Evolutionary conservation across 2,329 filamentous ascomycete genomes (phyloP).

Genomic region (Alternaria brassicicola): DNA sequence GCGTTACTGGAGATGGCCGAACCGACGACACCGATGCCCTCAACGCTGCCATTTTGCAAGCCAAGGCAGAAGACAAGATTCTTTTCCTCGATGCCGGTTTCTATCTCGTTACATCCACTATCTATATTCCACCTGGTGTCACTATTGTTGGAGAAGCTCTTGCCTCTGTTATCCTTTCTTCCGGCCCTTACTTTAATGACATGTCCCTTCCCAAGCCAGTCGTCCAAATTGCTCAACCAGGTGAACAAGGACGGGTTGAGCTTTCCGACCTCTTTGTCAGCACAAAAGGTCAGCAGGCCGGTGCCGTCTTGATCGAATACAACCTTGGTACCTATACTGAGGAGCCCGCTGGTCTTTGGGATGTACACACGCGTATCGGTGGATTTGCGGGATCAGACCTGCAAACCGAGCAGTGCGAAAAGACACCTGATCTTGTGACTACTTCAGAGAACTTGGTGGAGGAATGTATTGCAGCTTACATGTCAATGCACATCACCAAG

Average conservation of each 20-base stretch:
- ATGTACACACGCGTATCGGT: constrained; percentile 84
- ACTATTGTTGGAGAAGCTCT: constrained; percentile 85
- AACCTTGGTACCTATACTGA: constrained; percentile 63
- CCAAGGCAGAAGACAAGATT: constrained; percentile 59
- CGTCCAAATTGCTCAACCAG: constrained; percentile 68
- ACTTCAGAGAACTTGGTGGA: constrained; percentile 58
- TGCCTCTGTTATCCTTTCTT: constrained; percentile 81
- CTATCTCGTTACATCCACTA: constrained; percentile 61
- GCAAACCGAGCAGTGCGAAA: constrained; percentile 77
- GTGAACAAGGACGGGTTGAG: constrained; percentile 70
- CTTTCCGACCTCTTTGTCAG: constrained; percentile 75
- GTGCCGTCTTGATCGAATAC: constrained; percentile 74
- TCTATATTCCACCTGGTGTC: constrained; percentile 69
- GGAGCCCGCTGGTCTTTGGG: constrained; percentile 78
- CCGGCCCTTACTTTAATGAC: constrained; percentile 58
- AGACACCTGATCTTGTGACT: constrained; percentile 69
- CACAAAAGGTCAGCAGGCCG: constrained; percentile 69
- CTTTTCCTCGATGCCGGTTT: constrained; percentile 65
- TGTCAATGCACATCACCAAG: constrained; percentile 56
- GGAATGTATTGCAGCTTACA: constrained; percentile 74
- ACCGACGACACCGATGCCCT: constrained; percentile 81
- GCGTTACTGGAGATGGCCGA: constrained; percentile 81
- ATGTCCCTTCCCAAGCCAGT: constrained; percentile 67
- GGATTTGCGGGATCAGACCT: constrained; percentile 79
- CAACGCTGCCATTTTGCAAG: constrained; percentile 72